Conservation (phyloP, 495 filamentous ascomycete genomes). For the Podospora pseudopauciseta region DNA sequence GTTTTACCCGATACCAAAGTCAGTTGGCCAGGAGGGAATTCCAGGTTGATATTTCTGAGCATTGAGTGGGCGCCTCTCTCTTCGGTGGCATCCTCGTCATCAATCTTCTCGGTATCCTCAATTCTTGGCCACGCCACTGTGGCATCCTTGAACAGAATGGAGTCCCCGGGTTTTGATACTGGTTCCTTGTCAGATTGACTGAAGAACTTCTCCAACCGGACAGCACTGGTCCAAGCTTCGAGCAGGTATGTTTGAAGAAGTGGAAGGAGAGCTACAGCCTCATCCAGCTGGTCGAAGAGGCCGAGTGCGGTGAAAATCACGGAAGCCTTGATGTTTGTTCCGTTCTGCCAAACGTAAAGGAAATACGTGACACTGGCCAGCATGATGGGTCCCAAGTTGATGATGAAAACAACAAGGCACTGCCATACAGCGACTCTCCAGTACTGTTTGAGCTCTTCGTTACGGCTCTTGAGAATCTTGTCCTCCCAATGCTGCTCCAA, state of each 20-base stretch:
- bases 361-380: constrained; percentile 59
- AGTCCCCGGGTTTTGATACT: constrained; percentile 17
- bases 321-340: constrained; percentile 24
- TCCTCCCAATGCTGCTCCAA: constrained; percentile 64
- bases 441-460: constrained; percentile 56
- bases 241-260: constrained; percentile 24
- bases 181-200: constrained; percentile 22
- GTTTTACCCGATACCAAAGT: constrained; percentile 57
- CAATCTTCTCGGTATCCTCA: constrained; percentile 25
- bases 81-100: constrained; percentile 5
- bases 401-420: constrained; percentile 45
- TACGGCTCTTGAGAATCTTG: constrained; percentile 55
- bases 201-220: constrained; percentile 30
- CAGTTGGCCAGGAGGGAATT: constrained; percentile 56
- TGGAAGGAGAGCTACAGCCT: constrained; percentile 24
- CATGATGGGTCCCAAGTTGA: constrained; percentile 62
- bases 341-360: constrained; percentile 48
- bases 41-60: constrained; percentile 52
- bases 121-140: constrained; percentile 29
- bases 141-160: constrained; percentile 26
- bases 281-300: constrained; percentile 31
- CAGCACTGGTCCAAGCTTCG: constrained; percentile 30
- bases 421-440: constrained; percentile 56
- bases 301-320: constrained; percentile 32
- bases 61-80: constrained; percentile 21